These are phyloP conservation scores for Arthrobotrys sphaeroides DNA, from an alignment of 2,329 filamentous ascomycete genomes.

Conservation along the genomic window DNA sequence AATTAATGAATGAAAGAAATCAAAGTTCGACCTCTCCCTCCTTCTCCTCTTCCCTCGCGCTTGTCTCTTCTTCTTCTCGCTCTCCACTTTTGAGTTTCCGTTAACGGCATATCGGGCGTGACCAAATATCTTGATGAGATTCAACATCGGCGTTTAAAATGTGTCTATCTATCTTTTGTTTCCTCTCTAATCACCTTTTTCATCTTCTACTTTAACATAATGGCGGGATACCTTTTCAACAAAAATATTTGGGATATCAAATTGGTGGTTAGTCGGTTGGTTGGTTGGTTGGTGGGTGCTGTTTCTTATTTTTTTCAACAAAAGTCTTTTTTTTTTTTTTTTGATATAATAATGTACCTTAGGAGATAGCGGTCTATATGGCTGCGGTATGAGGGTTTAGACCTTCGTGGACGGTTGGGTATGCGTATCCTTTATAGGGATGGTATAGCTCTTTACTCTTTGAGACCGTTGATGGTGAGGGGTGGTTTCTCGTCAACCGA, in stretches of 20 bases:
- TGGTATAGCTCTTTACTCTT: background rate
- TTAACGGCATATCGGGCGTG: constrained; percentile 52
- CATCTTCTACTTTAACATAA: constrained; percentile 43
- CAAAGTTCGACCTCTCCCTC: background rate
- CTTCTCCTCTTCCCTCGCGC: background rate
- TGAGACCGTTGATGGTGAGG: constrained; percentile 4
- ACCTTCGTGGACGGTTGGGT: background rate
- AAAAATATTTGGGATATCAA: constrained; percentile 44
- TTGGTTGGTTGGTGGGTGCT: constrained; percentile 6
- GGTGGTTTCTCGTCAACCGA: constrained; percentile 46
- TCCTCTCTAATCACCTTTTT: constrained; percentile 22
- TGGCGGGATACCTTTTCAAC: constrained; percentile 50
- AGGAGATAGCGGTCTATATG: no score
- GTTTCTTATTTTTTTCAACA: constrained; percentile 44
- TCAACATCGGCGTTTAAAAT: constrained; percentile 59
- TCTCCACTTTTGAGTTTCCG: constrained; percentile 44
- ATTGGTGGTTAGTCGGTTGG: constrained; percentile 22
- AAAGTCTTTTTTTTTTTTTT: constrained; percentile 33
- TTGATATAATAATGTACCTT: constrained; percentile 17
- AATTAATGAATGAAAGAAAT: constrained; percentile 19
- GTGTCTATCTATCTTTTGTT: constrained; percentile 17
- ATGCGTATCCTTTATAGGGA: background rate
- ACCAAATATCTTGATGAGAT: constrained; percentile 55
- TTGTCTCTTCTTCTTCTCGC: constrained; percentile 16
- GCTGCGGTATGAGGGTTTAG: background rate